These are phyloP conservation scores for Aspergillus sparsus DNA, from an alignment of 495 filamentous ascomycete species.

Conservation along the genomic window DNA sequence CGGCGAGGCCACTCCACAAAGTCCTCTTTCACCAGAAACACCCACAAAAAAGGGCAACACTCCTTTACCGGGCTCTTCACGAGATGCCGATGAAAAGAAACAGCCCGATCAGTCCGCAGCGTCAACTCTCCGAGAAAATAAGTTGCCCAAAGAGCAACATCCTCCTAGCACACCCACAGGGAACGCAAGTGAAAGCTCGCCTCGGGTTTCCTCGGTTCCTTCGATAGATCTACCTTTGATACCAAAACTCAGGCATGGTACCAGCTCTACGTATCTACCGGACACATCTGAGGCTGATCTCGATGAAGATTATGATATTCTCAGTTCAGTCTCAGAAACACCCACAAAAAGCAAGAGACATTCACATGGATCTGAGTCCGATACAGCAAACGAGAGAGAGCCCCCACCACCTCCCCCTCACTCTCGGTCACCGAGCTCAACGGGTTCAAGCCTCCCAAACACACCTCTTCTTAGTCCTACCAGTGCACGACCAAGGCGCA, in stretches of 20 bases:
- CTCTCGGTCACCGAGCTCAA: conserved; percentile 52
- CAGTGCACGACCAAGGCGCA: conserved; percentile 55
- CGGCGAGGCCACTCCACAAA: conserved; percentile 39
- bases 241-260: conserved; percentile 52
- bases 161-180: conserved; percentile 26
- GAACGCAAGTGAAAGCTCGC: conserved; percentile 33
- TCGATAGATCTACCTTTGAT: conserved; percentile 58
- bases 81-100: conserved; percentile 30
- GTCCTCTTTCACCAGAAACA: conserved; percentile 24
- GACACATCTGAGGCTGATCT: conserved; percentile 21
- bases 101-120: conserved; percentile 17
- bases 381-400: conserved; percentile 36
- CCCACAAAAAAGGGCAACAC: background rate
- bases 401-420: conserved; percentile 55
- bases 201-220: conserved; percentile 59
- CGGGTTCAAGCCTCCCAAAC: conserved; percentile 50
- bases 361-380: conserved; percentile 33
- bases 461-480: conserved; percentile 50
- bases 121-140: conserved; percentile 22
- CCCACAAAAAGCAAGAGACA: conserved; percentile 39
- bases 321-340: conserved; percentile 31
- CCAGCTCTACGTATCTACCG: conserved; percentile 41
- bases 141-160: conserved; percentile 28
- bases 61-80: conserved; percentile 18
- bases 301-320: conserved; percentile 41